Percentiles rank a stretch among this genome's conserved stretches.
These are phyloP conservation scores for Botrytis hyacinthi DNA, from an alignment of 2,329 filamentous ascomycete species.

Conservation along the genomic window DNA sequence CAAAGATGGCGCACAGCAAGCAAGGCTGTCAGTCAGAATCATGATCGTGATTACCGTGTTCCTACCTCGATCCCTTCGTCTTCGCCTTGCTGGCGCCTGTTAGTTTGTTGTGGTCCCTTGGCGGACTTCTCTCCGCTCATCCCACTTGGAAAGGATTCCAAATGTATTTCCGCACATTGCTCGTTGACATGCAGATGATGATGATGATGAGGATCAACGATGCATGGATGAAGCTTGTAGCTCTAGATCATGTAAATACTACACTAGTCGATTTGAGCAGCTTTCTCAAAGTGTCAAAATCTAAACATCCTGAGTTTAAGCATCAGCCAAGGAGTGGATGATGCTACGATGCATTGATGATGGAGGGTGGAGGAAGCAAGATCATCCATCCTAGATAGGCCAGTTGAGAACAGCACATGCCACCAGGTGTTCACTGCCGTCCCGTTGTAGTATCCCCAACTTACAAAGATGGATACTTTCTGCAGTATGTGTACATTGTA, in stretches of 20 bases:
- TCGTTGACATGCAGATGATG: conserved; percentile 21
- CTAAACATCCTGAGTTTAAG: conserved; percentile 14
- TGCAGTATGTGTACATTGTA: conserved; percentile 25
- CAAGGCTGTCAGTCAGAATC: conserved; percentile 3
- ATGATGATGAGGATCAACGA: conserved; percentile 20
- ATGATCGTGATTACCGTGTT: background rate
- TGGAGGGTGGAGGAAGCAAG: conserved; percentile 8
- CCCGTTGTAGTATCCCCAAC: conserved; percentile 21
- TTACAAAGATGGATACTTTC: conserved; percentile 16
- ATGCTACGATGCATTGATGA: conserved; percentile 19
- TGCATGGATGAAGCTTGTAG: conserved; percentile 19
- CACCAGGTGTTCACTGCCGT: conserved; percentile 30
- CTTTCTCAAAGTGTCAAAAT: conserved; percentile 17
- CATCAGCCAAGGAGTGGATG: conserved; percentile 20
- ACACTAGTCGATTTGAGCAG: conserved; percentile 2
- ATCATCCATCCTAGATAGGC: conserved; percentile 9
- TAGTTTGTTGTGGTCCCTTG: background rate
- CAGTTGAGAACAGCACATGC: conserved; percentile 28
- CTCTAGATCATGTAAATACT: conserved; percentile 1
- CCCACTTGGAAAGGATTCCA: conserved; percentile 1
- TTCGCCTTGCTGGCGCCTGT: conserved; percentile 11
- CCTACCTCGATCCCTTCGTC: background rate
- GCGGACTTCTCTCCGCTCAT: conserved; percentile 13
- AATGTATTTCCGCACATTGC: conserved; percentile 19
- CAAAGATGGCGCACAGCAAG: conserved; percentile 4